Evolutionary conservation across 306 rosid genomes (phyloP).

Genomic region (Dicorynia guianensis): DNA sequence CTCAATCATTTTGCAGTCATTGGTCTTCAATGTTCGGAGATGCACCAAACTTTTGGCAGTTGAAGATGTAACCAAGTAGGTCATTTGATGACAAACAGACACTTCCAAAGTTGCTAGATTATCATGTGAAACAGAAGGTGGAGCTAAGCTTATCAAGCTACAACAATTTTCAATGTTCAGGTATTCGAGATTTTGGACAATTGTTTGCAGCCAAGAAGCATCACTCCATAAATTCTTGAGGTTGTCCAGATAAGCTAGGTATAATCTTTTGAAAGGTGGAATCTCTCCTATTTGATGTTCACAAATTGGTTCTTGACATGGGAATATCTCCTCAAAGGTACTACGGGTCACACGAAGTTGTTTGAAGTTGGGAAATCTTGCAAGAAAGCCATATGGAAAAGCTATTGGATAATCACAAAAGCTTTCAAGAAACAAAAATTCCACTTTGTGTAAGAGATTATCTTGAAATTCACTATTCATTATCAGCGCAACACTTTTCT

Average conservation of each 20-base stretch:
- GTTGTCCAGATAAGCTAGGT: not conserved
- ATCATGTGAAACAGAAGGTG: not conserved
- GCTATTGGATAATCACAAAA: not conserved
- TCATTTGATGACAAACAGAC: not conserved
- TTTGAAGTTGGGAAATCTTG: no score
- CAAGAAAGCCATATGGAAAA: not conserved
- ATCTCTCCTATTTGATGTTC: no score
- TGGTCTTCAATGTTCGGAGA: not conserved
- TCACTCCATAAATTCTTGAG: not conserved
- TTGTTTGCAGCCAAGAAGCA: no score
- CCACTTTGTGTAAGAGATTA: not conserved
- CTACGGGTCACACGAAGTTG: not conserved
- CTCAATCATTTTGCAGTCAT: not conserved
- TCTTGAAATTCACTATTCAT: not conserved
- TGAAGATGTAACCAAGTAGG: not conserved
- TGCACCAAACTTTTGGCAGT: not conserved
- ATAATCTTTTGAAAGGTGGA: not conserved
- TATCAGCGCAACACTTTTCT: not conserved
- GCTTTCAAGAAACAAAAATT: not conserved
- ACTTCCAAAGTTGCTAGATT: not conserved
- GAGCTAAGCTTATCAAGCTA: not conserved
- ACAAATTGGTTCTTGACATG: not conserved
- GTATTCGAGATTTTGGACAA: not conserved
- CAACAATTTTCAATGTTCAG: not conserved
- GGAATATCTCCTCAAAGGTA: not conserved